Base-by-base conservation (phyloP, 805 yeast genomes). In the Candida ipomoeae region DNA sequence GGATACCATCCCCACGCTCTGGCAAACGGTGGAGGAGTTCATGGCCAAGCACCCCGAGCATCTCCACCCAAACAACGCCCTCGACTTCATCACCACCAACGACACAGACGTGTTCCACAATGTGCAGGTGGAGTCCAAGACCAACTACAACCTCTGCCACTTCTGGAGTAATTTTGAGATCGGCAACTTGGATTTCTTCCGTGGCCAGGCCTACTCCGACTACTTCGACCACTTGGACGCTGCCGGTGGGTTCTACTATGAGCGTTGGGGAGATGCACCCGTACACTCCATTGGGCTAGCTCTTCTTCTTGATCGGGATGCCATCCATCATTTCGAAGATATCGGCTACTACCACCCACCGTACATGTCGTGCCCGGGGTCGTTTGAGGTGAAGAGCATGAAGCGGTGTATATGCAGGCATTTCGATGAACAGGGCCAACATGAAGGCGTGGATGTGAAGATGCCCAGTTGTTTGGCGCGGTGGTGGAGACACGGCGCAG, bases 401-500 rank as follows among this genome's bases (percentile, higher is more conserved):
- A 73, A 73, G 51, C 59, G 76, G 49, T 74, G 78, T 49, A 59
- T 71, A 11, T 73, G 78, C 54, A 60, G 42, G 14, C 18, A 44
- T 15, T 17, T 49, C 20, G 57, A 51, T 40, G 57, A 55, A 40
- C 57, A 56, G 14, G 52, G 54, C 18, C 54, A 57, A 8, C 55
- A 56, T 26, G 51, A 68, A 18, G 69, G 74, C 41, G 70, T 79
- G 53, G 73, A 74, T 48, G 65, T 74, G n/a, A 62, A 74, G 52
- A 63, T 79, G 4, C 80, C 77, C 55, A 85, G 91, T 58, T 87
- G 95, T 66, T 63, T 87, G 42, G 73, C 80, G 32, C 74, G 83
- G 53, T 87, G 91, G 91, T 87, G 95, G 95, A 81, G 81, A 58
- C 72, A 71, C 54, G 85, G 87, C 8, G 72, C 81, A 2, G 87